phyloP scores from a whole-genome alignment of 2,329 filamentous ascomycete species.

The Sarocladium brachiariae region DNA sequence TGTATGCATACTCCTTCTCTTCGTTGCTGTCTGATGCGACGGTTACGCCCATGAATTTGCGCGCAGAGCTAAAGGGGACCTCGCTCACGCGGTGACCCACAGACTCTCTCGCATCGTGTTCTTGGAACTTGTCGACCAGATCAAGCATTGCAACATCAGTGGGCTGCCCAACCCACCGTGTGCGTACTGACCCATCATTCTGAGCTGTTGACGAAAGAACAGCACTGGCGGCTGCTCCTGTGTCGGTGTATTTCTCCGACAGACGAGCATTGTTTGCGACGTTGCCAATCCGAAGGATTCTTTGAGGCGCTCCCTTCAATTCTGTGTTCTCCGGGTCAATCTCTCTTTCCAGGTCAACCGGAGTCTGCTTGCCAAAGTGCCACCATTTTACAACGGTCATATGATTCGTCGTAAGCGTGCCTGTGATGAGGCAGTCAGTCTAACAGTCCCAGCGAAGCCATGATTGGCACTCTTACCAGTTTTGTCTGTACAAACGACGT shows the following conservation, averaged over 20 bases:
- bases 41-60: conserved; percentile 98
- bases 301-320: conserved; percentile 51
- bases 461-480: conserved; percentile 54
- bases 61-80: conserved; percentile 91
- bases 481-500: conserved; percentile 99
- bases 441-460: background rate
- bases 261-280: conserved; percentile 92
- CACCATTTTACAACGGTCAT: conserved; percentile 98
- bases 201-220: conserved; percentile 75
- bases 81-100: conserved; percentile 78
- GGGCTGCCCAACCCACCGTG: conserved; percentile 92
- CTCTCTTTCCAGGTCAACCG: conserved; percentile 47
- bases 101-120: conserved; percentile 83
- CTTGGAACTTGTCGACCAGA: conserved; percentile 80
- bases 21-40: conserved; percentile 56
- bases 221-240: conserved; percentile 60
- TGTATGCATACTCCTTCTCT: conserved; percentile 78
- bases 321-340: conserved; percentile 57
- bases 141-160: conserved; percentile 98
- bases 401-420: conserved; percentile 92
- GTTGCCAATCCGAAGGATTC: conserved; percentile 85
- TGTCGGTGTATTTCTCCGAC: conserved; percentile 63
- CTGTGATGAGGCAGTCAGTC: conserved; percentile 30
- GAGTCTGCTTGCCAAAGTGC: conserved; percentile 67
- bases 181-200: conserved; percentile 57